Evolutionary conservation across 176 grass and related monocot species (phyloP).

Genomic region (Phyllostachys edulis): DNA sequence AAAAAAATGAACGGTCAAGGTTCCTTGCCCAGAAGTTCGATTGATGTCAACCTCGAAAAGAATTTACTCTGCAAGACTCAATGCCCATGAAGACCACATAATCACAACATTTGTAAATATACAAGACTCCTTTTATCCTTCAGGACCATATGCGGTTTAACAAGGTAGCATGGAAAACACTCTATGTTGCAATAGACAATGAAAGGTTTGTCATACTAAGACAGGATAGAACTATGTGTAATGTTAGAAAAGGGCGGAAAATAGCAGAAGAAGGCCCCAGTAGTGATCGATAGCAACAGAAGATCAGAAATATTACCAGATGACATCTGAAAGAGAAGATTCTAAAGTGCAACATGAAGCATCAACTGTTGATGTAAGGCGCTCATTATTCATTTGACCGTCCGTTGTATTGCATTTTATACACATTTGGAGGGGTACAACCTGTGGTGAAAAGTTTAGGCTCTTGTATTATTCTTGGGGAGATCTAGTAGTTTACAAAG

Average conservation of each 20-base stretch:
- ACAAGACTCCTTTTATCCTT: background rate
- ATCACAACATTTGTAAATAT: background rate
- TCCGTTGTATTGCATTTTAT: conserved; percentile 64
- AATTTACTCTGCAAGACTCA: background rate
- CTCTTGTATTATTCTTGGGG: background rate
- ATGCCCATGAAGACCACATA: background rate
- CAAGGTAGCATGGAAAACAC: background rate
- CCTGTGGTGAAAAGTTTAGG: conserved; percentile 39
- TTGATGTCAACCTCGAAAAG: background rate
- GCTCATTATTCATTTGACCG: conserved; percentile 30
- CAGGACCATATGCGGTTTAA: conserved; percentile 3
- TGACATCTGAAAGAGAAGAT: conserved; percentile 53
- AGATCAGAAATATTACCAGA: conserved; percentile 60
- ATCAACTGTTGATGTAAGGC: conserved; percentile 15
- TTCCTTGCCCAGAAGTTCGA: background rate
- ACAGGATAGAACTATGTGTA: background rate
- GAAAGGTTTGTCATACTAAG: no score
- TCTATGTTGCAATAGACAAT: background rate
- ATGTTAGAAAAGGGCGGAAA: background rate
- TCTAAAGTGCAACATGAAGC: conserved; percentile 33
- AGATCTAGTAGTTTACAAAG: background rate
- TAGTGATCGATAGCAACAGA: conserved; percentile 3
- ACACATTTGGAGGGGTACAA: conserved; percentile 57
- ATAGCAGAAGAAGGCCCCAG: background rate
- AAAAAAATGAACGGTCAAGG: background rate